Conservation (phyloP, 371 early-diverging fungal species). For the Rhizopus arrhizus region DNA sequence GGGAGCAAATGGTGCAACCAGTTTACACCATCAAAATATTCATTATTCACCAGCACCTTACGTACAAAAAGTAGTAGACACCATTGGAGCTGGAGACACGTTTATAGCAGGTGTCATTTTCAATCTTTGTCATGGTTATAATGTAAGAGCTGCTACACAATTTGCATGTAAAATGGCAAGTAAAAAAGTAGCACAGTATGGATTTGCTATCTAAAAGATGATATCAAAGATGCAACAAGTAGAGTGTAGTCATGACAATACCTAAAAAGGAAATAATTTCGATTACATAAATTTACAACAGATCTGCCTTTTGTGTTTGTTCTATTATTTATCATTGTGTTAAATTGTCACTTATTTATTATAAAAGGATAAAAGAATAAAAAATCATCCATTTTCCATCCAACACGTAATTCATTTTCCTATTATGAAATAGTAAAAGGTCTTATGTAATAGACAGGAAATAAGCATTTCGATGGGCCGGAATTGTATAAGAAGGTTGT, state of each 20-base stretch:
- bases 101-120: constrained; percentile 69
- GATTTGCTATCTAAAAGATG: constrained; percentile 36
- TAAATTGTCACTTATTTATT: too few relatives aligned
- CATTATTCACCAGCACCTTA: constrained; percentile 11
- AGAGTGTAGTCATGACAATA: background rate
- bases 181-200: constrained; percentile 61
- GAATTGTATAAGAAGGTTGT: background rate
- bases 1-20: constrained; percentile 61
- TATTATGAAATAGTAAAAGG: background rate
- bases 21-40: constrained; percentile 41
- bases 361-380: too few relatives aligned
- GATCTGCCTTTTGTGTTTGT: too few relatives aligned
- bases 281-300: background rate
- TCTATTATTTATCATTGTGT: too few relatives aligned
- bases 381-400: too few relatives aligned
- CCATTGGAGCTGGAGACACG: constrained; percentile 74
- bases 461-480: background rate
- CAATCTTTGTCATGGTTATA: constrained; percentile 29
- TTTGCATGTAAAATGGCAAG: constrained; percentile 64
- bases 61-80: constrained; percentile 44
- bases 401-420: too few relatives aligned
- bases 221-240: too few relatives aligned
- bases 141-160: constrained; percentile 30
- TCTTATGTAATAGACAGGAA: background rate
- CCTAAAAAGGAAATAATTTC: background rate